Conservation (phyloP, 106 monocot genomes). For the Chionographis japonica region DNA sequence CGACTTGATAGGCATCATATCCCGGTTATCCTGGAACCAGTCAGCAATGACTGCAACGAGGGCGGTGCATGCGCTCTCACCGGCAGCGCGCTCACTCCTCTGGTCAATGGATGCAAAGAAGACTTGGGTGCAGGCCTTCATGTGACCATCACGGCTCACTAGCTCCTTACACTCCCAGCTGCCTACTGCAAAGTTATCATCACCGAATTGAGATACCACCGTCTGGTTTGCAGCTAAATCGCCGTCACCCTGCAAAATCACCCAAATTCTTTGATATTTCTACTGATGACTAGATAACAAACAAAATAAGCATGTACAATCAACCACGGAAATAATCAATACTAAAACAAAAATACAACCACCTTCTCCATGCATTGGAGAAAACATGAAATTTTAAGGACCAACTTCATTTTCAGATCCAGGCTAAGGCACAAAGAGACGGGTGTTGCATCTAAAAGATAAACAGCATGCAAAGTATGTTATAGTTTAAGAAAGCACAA, state of each 20-base stretch:
- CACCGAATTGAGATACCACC: constrained; percentile 44
- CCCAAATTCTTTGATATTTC: background rate
- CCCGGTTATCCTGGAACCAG: constrained; percentile 48
- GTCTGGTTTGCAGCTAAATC: constrained; percentile 10
- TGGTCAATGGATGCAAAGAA: constrained; percentile 80
- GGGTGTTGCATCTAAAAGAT: too few species aligned
- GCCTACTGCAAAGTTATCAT: constrained; percentile 43
- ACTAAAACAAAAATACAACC: too few species aligned
- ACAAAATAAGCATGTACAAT: too few species aligned
- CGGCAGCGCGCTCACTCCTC: constrained; percentile 52
- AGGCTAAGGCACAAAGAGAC: too few species aligned
- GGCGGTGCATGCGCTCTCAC: constrained; percentile 61
- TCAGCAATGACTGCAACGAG: constrained; percentile 65
- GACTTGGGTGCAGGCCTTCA: constrained; percentile 43
- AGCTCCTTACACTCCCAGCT: constrained; percentile 46
- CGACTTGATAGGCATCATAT: constrained; percentile 31
- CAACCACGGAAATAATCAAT: too few species aligned
- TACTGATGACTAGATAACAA: too few species aligned
- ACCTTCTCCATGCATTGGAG: too few species aligned
- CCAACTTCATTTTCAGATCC: too few species aligned
- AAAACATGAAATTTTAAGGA: too few species aligned
- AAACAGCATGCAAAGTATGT: too few species aligned
- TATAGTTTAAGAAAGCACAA: too few species aligned
- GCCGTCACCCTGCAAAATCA: constrained; percentile 15
- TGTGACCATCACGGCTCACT: constrained; percentile 39